phyloP scores from a whole-genome alignment of 352 stramenopile genomes.

The Globisporangium solare region DNA sequence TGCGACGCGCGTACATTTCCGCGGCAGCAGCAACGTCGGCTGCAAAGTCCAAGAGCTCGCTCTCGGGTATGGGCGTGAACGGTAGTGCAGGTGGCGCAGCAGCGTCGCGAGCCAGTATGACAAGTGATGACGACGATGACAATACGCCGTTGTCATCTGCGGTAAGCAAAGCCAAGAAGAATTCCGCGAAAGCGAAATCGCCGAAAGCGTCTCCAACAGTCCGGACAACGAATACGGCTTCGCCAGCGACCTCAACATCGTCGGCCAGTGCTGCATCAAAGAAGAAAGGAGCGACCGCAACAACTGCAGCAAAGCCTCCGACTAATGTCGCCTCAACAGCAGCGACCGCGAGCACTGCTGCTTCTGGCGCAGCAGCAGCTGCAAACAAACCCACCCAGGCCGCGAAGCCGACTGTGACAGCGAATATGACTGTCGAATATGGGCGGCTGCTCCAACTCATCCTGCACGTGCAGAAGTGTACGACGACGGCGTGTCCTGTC shows the following conservation, averaged over 20 bases:
- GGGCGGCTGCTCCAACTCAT: slow-evolving; percentile 82
- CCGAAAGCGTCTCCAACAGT: slow-evolving; percentile 35
- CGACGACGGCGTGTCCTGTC: slow-evolving; percentile 43
- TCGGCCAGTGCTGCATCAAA: slow-evolving; percentile 14
- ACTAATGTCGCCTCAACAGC: slow-evolving; percentile 15
- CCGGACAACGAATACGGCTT: slow-evolving; percentile 7
- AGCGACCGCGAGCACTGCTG: slow-evolving; percentile 8
- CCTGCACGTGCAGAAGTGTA: slow-evolving; percentile 83
- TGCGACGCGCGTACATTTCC: slow-evolving; percentile 58
- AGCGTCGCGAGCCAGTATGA: slow-evolving; percentile 6
- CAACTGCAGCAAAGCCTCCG: slow-evolving; percentile 15
- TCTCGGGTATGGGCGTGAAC: slow-evolving; percentile 12
- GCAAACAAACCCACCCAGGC: slow-evolving; percentile 19
- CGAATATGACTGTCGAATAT: slow-evolving; percentile 79
- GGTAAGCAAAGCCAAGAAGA: slow-evolving; percentile 63
- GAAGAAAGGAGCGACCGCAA: slow-evolving; percentile 18
- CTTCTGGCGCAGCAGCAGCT: slow-evolving; percentile 6
- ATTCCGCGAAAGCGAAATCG: slow-evolving; percentile 47
- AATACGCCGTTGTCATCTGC: slow-evolving; percentile 68
- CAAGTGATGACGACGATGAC: slow-evolving; percentile 65
- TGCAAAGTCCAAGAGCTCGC: slow-evolving; percentile 27
- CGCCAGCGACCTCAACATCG: slow-evolving; percentile 3
- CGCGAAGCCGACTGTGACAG: slow-evolving; percentile 35
- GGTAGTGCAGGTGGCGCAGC: slow-evolving; percentile 3
- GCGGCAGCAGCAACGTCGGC: slow-evolving; percentile 29